These are phyloP conservation scores for Tricholoma hemisulphureum DNA, from an alignment of 768 basidiomycete genomes.

Conservation along the genomic window DNA sequence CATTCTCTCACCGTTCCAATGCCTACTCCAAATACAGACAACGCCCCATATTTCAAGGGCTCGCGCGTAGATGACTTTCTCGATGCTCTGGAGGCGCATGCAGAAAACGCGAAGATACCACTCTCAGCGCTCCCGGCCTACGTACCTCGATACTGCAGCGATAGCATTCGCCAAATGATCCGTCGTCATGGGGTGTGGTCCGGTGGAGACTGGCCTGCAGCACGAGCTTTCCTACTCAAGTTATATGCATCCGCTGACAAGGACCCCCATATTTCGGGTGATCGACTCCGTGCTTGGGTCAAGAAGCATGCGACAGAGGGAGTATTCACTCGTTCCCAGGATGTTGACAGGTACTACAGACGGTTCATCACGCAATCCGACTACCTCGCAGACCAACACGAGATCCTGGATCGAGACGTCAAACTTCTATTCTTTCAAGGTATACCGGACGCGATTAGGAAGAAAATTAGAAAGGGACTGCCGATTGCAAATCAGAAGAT, in stretches of 20 bases:
- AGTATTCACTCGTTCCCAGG: neutral
- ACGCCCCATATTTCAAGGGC: neutral
- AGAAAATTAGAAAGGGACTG: neutral
- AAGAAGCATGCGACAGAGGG: neutral
- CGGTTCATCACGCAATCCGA: neutral
- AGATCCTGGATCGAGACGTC: neutral
- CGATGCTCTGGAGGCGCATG: neutral
- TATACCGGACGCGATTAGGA: neutral
- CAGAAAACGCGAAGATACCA: neutral
- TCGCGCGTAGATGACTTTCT: neutral
- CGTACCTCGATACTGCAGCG: neutral
- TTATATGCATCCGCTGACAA: neutral
- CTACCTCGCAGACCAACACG: neutral
- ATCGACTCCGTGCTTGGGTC: neutral
- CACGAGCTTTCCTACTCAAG: neutral
- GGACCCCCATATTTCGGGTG: too few species aligned
- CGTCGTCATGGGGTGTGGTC: neutral
- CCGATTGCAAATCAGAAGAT: neutral
- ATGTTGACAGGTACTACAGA: neutral
- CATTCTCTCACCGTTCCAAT: neutral
- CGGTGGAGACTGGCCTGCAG: neutral
- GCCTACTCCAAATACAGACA: neutral
- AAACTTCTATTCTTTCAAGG: neutral
- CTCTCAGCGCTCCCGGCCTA: too few species aligned
- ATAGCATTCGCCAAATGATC: neutral